Evolutionary conservation across 352 stramenopile species (phyloP), one percentile per base, ranked within the genome.

Genomic region (Phytopythium delawarense): DNA sequence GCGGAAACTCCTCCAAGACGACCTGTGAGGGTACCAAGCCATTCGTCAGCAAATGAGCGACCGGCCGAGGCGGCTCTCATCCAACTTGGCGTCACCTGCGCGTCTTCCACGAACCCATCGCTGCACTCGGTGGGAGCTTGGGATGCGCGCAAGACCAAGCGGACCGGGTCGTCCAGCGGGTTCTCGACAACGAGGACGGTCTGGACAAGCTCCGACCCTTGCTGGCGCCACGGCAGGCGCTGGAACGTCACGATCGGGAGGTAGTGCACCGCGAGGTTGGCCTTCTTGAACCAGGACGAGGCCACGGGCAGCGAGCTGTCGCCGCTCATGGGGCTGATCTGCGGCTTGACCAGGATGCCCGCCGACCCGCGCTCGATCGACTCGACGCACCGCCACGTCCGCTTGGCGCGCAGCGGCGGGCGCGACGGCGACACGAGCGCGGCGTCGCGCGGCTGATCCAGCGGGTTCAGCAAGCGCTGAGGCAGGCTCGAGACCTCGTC

Each of bases 291-390:
- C 86, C 86, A 95, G 49, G 86, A 84, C 7, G 78, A 75, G 0
- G 81, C 76, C 7, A 95, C 72, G 1, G 84, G 81, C 49, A 96
- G 74, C 9, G 88, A 96, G 51, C 79, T 92, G 66, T 96, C 88
- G 20, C 86, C 88, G 61, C 86, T 96, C 79, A 96, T 92, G 0
- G 88, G 88, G 57, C 87, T 95, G 72, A 96, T 96, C 66, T 96
- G 88, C n/a, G 86, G 84, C 60, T 96, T 96, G 9, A 96, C 84
- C 13, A 96, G 75, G 57, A 96, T 96, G 18, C 87, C 87, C 7
- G 87, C 81, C 8, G 78, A 83, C 13, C 84, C 84, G 20, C 72
- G 71, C 34, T 88, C 62, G 46, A 94, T 95, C 25, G 83, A 91
- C 61, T 96, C 86, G 45, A 94, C 78, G 61, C 88, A 96, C 3